Evolutionary conservation across 164 flowering plant genomes (phyloP).

Genomic region (Vitis labrusca): DNA sequence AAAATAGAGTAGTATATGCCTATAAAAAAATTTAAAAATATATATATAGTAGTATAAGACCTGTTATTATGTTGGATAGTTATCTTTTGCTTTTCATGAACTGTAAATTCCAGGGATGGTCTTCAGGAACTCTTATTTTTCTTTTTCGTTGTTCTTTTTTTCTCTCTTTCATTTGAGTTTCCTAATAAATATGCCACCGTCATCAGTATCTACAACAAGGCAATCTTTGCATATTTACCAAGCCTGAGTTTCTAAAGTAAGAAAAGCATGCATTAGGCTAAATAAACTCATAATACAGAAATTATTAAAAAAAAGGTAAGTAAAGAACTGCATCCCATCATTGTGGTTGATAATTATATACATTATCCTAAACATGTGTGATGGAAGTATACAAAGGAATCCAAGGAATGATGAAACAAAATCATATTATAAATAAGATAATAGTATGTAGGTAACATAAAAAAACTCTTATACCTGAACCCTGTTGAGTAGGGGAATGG

Average conservation of each 20-base stretch:
- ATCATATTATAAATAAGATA: background rate
- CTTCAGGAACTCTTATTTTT: background rate
- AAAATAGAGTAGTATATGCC: no score
- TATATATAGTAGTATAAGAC: no score
- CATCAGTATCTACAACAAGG: background rate
- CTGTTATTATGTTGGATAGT: no score
- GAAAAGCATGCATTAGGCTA: background rate
- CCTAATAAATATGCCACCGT: background rate
- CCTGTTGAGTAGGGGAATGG: conserved; percentile 54
- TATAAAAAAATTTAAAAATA: no score
- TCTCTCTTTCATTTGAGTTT: background rate
- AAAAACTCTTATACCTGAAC: conserved; percentile 48
- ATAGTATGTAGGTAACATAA: background rate
- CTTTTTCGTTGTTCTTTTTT: no score
- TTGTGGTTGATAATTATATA: background rate
- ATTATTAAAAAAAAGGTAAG: no score
- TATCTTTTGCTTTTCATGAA: no score
- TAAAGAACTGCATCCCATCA: no score
- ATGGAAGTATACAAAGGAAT: background rate
- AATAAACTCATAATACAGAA: background rate
- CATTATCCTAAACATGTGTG: background rate
- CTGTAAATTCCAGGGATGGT: background rate
- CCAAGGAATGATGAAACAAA: background rate
- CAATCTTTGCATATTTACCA: background rate
- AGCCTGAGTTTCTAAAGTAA: background rate